These are phyloP conservation scores for Beta macrorhiza DNA, from an alignment of 179 eudicot species.

Conservation along the genomic window DNA sequence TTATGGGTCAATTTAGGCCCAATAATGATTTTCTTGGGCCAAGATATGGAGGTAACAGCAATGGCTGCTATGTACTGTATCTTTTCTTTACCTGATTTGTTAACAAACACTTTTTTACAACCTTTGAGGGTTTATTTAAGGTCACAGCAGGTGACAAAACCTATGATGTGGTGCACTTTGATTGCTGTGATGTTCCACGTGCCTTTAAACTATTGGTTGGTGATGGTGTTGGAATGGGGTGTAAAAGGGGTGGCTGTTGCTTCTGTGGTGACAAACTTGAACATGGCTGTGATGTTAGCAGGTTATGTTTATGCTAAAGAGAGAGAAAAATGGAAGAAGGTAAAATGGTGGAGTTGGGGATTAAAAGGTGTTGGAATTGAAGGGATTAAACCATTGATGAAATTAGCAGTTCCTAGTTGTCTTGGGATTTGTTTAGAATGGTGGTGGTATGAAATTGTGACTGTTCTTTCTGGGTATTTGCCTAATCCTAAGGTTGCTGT, in stretches of 20 bases:
- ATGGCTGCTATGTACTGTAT: constrained; percentile 77
- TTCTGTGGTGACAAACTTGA: constrained; percentile 65
- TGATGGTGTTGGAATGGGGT: constrained; percentile 51
- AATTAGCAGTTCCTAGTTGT: constrained; percentile 76
- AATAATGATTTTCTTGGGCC: constrained; percentile 75
- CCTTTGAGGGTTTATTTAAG: constrained; percentile 75
- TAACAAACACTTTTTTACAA: constrained; percentile 66
- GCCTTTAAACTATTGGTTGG: constrained; percentile 62
- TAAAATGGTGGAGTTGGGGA: constrained; percentile 32
- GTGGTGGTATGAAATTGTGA: constrained; percentile 99
- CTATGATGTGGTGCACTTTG: constrained; percentile 77
- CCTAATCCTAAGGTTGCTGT: constrained; percentile 64
- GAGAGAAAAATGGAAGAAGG: constrained; percentile 38
- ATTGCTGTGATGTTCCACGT: constrained; percentile 69
- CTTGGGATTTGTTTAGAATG: constrained; percentile 83
- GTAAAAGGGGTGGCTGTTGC: constrained; percentile 82
- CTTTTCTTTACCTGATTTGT: constrained; percentile 68
- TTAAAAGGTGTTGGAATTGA: constrained; percentile 22
- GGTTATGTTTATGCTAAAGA: constrained; percentile 58
- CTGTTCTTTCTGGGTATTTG: constrained; percentile 80
- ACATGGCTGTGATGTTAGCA: constrained; percentile 67
- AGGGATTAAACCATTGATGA: constrained; percentile 50
- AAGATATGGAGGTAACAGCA: constrained; percentile 64
- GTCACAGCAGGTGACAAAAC: constrained; percentile 81
- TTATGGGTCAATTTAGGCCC: constrained; percentile 66